These are phyloP conservation scores for Agrocybe praecox DNA, from an alignment of 768 basidiomycete species.

Conservation along the genomic window DNA sequence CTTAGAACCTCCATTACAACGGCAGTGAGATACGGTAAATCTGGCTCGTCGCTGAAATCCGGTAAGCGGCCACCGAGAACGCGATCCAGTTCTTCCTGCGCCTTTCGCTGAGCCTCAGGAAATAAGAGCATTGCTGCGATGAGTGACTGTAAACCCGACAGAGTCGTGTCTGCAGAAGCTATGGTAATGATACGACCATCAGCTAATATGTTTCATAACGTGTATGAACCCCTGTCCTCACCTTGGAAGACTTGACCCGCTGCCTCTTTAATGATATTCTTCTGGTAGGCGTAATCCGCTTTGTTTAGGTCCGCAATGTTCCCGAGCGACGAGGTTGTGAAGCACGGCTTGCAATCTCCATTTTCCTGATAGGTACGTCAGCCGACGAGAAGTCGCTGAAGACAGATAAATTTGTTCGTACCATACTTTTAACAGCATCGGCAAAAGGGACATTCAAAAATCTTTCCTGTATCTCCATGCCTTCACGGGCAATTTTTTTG, in stretches of 20 bases:
- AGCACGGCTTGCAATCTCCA: neutral
- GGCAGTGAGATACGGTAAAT: slow-evolving; percentile 39
- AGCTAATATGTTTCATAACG: too few species aligned
- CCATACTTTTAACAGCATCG: slow-evolving; percentile 26
- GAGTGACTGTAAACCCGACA: slow-evolving; percentile 29
- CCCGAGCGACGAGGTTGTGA: too few species aligned
- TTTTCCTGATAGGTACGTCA: neutral
- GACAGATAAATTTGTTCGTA: neutral
- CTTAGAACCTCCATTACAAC: slow-evolving; percentile 37
- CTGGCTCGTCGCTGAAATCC: slow-evolving; percentile 34
- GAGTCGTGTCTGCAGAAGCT: slow-evolving; percentile 30
- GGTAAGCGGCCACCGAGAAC: slow-evolving; percentile 40
- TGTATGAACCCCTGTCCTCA: too few species aligned
- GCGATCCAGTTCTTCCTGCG: slow-evolving; percentile 38
- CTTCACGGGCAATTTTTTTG: slow-evolving; percentile 48
- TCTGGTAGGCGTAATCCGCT: too few species aligned
- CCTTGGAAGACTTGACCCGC: too few species aligned
- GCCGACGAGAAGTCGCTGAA: neutral
- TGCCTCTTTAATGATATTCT: too few species aligned
- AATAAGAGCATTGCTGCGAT: slow-evolving; percentile 40
- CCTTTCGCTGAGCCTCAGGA: slow-evolving; percentile 37
- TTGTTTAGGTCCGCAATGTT: neutral
- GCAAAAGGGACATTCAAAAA: slow-evolving; percentile 40
- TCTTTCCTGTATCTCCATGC: slow-evolving; percentile 37
- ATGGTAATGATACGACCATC: slow-evolving; percentile 4